Conservation (phyloP, 2,329 filamentous ascomycete genomes). For the Diaporthe sp. region DNA sequence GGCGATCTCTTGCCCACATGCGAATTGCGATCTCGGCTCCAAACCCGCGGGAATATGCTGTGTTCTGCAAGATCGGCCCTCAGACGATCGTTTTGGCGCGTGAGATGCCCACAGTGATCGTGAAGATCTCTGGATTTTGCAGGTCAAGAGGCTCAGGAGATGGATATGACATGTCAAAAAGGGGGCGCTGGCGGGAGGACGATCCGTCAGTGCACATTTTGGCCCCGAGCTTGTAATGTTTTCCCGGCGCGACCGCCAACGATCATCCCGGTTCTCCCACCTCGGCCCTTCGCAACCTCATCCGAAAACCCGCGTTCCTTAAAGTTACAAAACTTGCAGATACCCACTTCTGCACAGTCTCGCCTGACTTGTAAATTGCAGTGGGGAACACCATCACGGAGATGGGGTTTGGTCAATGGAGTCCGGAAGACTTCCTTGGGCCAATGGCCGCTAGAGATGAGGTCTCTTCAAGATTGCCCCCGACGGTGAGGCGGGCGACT, state of each 20-base stretch:
- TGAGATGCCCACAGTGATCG: conserved; percentile 1
- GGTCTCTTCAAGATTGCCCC: neutral
- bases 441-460: conserved; percentile 9
- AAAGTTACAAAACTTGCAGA: conserved; percentile 19
- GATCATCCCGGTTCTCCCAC: conserved; percentile 13
- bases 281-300: conserved; percentile 8
- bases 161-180: conserved; percentile 11
- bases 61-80: neutral
- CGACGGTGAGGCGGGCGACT: neutral
- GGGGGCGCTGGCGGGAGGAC: neutral
- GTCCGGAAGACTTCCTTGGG: neutral
- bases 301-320: conserved; percentile 7
- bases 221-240: neutral
- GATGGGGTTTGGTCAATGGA: conserved; percentile 3
- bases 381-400: conserved; percentile 29
- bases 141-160: neutral
- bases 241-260: neutral
- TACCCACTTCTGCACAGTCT: conserved; percentile 34
- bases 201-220: neutral
- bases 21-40: conserved; percentile 15
- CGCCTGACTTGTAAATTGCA: conserved; percentile 16
- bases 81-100: neutral
- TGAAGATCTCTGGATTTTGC: conserved; percentile 5
- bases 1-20: conserved; percentile 7
- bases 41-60: neutral